Base-by-base conservation (phyloP, 768 basidiomycete genomes). In the Piloderma croceum region DNA sequence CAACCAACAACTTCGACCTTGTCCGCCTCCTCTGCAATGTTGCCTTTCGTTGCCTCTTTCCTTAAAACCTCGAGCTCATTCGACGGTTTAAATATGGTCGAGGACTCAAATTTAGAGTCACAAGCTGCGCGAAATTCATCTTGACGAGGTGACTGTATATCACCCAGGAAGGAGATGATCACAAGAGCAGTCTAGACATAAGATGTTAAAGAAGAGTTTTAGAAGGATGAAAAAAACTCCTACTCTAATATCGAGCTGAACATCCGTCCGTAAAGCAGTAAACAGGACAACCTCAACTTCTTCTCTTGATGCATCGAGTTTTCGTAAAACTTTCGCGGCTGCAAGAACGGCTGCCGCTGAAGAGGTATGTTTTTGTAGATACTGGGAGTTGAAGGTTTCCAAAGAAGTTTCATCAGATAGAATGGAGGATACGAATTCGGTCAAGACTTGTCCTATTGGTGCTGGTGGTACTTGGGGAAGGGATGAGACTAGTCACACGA, bases 341-440 rank as follows among this genome's bases (percentile, higher is more conserved):
- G 78, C 82, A 6, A 94, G 60, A 24, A 85, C 63, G 0, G 79
- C 77, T 2, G 57, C 46, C 0, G 77, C 67, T 7, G 71, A 71
- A 1, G 59, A 50, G 1, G 78, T 63, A 44, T 83, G 73, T 12
- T 54, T 66, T 53, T 92, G 85, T 10, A 90, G 70, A 57, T 82
- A 90, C 45, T 86, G 77, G 13, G 79, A 74, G 53, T 87, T 91
- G 65, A 73, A 84, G 0, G 71, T 71, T 31, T 83, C 79, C n/a
- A 79, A 51, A 0, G 80, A 70, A 2, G 80, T 47, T 20, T 74
- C 73, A 1, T 63, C 65, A 0, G 87, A 78, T 4, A 90, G 59
- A 31, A 90, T 52, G 31, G 67, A 60, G 1, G 67, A 39, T 12
- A 84, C 46, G 0, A 70, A 52, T 15, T 73, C 67, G 0, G 67